These are phyloP conservation scores for Phaffia tasmanica DNA, from an alignment of 768 basidiomycete species.

Conservation along the genomic window DNA sequence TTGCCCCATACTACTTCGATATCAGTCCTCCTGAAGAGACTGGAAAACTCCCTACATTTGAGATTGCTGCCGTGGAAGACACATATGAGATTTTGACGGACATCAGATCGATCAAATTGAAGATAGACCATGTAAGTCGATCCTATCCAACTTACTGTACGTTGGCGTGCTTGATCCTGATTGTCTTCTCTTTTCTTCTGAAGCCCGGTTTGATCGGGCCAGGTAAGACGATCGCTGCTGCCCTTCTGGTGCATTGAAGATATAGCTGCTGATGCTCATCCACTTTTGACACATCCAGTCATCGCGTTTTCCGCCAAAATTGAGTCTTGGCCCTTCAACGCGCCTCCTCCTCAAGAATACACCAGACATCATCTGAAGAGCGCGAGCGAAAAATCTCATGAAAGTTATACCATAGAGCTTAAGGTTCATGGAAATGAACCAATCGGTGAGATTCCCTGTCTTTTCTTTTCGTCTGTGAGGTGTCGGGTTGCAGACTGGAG, in stretches of 20 bases:
- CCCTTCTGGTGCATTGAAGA: not conserved
- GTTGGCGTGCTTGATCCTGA: no score
- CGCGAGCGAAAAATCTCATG: slow-evolving; percentile 8
- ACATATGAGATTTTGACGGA: slow-evolving; percentile 9
- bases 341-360: slow-evolving; percentile 3
- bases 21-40: slow-evolving; percentile 6
- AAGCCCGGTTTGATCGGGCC: not conserved
- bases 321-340: slow-evolving; percentile 24
- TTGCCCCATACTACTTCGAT: slow-evolving; percentile 10
- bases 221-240: not conserved
- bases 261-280: no score
- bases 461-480: not conserved
- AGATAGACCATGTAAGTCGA: slow-evolving; percentile 13
- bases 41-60: slow-evolving; percentile 1
- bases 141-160: not conserved
- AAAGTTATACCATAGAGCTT: slow-evolving; percentile 14
- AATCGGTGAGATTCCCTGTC: slow-evolving; percentile 9
- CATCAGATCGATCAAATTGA: slow-evolving; percentile 3
- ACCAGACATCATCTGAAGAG: slow-evolving; percentile 21
- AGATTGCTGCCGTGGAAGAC: slow-evolving; percentile 8
- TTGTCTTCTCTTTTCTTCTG: not conserved
- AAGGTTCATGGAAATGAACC: slow-evolving; percentile 1
- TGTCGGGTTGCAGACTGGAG: not conserved
- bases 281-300: not conserved
- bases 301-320: slow-evolving; percentile 21